phyloP scores from a whole-genome alignment of 306 rosid genomes.

The Arachis stenosperma region DNA sequence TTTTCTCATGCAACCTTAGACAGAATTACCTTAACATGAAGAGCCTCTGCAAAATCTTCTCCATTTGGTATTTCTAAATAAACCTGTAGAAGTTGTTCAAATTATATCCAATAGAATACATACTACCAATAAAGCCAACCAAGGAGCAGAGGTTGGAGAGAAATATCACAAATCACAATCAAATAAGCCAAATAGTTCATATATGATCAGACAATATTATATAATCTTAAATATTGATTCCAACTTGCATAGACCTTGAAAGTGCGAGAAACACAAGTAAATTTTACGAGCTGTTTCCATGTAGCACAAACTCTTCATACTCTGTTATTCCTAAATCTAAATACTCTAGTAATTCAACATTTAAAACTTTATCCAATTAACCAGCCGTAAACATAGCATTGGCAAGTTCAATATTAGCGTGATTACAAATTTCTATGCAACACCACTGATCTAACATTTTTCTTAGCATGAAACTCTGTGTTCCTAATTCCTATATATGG shows the following conservation, averaged over 20 bases:
- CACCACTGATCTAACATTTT: conserved; percentile 29
- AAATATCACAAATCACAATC: neutral
- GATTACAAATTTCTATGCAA: conserved; percentile 5
- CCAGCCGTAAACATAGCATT: neutral
- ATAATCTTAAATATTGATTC: neutral
- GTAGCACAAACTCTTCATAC: conserved; percentile 26
- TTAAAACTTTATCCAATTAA: neutral
- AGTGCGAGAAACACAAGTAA: conserved; percentile 9
- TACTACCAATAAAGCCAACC: conserved; percentile 14
- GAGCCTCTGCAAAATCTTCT: conserved; percentile 67
- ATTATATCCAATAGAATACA: conserved; percentile 33
- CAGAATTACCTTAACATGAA: conserved; percentile 74
- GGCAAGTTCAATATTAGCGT: conserved; percentile 1
- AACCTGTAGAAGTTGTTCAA: conserved; percentile 59
- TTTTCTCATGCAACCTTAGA: conserved; percentile 30
- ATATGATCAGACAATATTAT: conserved; percentile 25
- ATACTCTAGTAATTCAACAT: conserved; percentile 16
- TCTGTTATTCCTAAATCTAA: conserved; percentile 7
- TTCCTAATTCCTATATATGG: neutral
- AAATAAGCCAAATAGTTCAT: neutral
- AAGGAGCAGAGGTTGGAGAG: neutral
- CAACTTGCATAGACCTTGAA: conserved; percentile 22
- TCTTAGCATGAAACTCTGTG: neutral
- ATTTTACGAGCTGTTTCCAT: conserved; percentile 1
- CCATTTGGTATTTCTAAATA: conserved; percentile 91